These are phyloP conservation scores for Pneumocystis carinii DNA, from an alignment of 1,139 yeast genomes.

Conservation along the genomic window DNA sequence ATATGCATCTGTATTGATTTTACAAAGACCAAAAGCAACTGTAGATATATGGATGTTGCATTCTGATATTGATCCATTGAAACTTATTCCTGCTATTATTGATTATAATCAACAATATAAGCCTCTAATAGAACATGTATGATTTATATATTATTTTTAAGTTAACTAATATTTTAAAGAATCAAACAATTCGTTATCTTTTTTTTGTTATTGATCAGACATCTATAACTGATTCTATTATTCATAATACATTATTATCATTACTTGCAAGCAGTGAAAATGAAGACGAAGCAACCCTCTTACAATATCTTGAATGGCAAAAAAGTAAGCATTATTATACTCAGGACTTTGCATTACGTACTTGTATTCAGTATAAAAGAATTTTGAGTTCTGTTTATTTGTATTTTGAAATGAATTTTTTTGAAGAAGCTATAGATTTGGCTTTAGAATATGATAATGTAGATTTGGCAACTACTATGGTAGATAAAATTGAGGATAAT, in stretches of 20 bases:
- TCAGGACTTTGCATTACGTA: constrained; percentile 56
- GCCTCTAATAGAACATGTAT: constrained; percentile 2
- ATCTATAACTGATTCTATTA: constrained; percentile 33
- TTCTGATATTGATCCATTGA: constrained; percentile 37
- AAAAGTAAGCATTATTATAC: constrained; percentile 33
- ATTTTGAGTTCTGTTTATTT: constrained; percentile 56
- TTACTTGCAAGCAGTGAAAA: constrained; percentile 47
- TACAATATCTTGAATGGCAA: constrained; percentile 33
- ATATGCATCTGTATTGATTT: constrained; percentile 50
- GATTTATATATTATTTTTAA: constrained; percentile 2
- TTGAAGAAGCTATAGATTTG: constrained; percentile 65
- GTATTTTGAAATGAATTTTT: constrained; percentile 49
- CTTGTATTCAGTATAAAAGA: constrained; percentile 48
- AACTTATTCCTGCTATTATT: constrained; percentile 60
- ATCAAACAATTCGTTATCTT: constrained; percentile 54
- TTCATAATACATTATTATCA: constrained; percentile 63
- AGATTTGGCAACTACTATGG: constrained; percentile 44
- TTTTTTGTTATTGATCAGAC: constrained; percentile 44
- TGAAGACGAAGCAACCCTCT: constrained; percentile 29
- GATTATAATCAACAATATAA: constrained; percentile 34
- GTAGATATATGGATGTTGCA: constrained; percentile 66
- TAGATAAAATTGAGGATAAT: constrained; percentile 37
- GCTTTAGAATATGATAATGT: constrained; percentile 52
- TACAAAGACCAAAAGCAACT: constrained; percentile 55
- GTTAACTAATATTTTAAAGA: constrained; percentile 25